Evolutionary conservation across 768 basidiomycete species (phyloP).

Genomic region (Megacollybia marginata): DNA sequence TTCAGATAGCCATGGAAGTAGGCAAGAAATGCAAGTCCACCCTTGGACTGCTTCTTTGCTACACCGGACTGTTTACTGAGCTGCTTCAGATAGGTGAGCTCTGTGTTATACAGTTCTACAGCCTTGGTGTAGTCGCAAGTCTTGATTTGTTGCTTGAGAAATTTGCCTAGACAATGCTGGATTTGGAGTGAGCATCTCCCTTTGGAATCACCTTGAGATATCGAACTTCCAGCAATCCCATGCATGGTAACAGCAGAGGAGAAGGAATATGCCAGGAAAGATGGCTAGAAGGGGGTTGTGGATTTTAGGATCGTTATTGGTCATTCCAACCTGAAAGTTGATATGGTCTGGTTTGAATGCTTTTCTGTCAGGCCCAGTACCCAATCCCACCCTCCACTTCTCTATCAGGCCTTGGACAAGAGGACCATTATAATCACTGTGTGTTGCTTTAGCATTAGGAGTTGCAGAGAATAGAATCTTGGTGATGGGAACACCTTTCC

Average conservation of each 20-base stretch:
- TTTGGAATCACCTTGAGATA: too few relatives aligned
- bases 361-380: too few relatives aligned
- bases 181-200: too few relatives aligned
- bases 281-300: slow-evolving; percentile 22
- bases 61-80: too few relatives aligned
- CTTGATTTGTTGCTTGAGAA: too few relatives aligned
- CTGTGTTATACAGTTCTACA: too few relatives aligned
- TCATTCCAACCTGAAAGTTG: slow-evolving; percentile 15
- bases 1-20: too few relatives aligned
- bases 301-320: slow-evolving; percentile 27
- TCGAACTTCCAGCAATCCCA: slow-evolving; percentile 23
- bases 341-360: slow-evolving; percentile 9
- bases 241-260: slow-evolving; percentile 31
- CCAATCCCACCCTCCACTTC: slow-evolving; percentile 14
- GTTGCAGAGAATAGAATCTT: slow-evolving; percentile 27
- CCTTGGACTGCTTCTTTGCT: too few relatives aligned
- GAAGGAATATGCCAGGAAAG: slow-evolving; percentile 19
- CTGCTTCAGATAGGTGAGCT: too few relatives aligned
- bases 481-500: slow-evolving; percentile 22
- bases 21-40: too few relatives aligned
- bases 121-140: too few relatives aligned
- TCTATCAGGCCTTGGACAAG: slow-evolving; percentile 14
- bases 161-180: too few relatives aligned
- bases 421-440: slow-evolving; percentile 20
- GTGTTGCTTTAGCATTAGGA: slow-evolving; percentile 15